phyloP scores from a whole-genome alignment of 306 rosid genomes.

The Vachellia pachyceras region DNA sequence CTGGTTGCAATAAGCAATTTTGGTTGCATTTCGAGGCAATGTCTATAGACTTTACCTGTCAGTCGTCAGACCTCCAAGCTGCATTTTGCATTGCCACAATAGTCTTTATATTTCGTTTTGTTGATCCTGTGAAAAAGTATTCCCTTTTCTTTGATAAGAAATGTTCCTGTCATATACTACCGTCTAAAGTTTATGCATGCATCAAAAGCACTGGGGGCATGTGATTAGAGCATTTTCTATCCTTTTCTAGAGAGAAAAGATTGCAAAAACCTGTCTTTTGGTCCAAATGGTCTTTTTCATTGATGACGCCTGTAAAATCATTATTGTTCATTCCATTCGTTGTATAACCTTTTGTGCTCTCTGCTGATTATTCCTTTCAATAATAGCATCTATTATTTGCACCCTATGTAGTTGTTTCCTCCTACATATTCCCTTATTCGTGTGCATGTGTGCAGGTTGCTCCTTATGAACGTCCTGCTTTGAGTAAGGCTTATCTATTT shows the following conservation, averaged over 20 bases:
- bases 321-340: neutral
- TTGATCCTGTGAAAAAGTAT: neutral
- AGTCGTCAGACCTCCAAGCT: constrained; percentile 3
- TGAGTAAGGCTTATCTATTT: constrained; percentile 93
- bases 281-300: neutral
- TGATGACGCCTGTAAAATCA: neutral
- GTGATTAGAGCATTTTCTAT: neutral
- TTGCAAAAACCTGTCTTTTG: neutral
- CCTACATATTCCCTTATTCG: constrained; percentile 24
- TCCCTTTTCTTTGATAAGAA: neutral
- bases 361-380: neutral
- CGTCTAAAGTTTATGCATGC: neutral
- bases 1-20: neutral
- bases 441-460: constrained; percentile 66
- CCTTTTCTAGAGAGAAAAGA: neutral
- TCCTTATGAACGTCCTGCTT: constrained; percentile 99
- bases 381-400: neutral
- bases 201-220: neutral
- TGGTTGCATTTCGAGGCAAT: constrained; percentile 1
- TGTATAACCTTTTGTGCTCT: neutral
- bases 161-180: too few species aligned
- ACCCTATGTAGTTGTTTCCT: constrained; percentile 16
- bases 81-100: neutral
- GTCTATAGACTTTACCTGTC: neutral
- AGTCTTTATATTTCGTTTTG: neutral